Conservation (phyloP, 352 stramenopile species). For the Globisporangium cylindrosporum region DNA sequence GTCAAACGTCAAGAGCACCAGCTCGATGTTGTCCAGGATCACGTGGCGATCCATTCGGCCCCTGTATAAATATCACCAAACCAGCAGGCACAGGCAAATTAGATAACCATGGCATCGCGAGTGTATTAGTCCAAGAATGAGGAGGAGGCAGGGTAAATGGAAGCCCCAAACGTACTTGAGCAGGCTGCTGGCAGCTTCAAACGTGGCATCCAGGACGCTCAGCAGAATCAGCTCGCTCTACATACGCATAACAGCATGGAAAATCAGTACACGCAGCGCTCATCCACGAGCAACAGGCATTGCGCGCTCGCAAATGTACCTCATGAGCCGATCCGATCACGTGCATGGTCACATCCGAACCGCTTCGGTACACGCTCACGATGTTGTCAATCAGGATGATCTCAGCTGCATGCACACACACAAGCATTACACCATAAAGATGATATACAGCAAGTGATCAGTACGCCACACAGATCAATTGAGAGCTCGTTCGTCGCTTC, state of each 20-base stretch:
- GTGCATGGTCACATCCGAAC: constrained; percentile 88
- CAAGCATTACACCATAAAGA: neutral
- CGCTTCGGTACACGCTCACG: constrained; percentile 86
- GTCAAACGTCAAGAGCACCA: constrained; percentile 88
- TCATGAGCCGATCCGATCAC: constrained; percentile 81
- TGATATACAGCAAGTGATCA: neutral
- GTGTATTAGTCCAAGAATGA: neutral
- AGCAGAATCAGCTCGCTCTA: constrained; percentile 90
- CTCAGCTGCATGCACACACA: constrained; percentile 45
- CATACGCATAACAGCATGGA: neutral
- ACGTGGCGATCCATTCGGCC: constrained; percentile 85
- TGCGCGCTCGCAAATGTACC: constrained; percentile 26
- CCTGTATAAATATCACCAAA: constrained; percentile 23
- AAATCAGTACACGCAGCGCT: neutral
- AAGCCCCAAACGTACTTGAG: constrained; percentile 61
- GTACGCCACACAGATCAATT: neutral
- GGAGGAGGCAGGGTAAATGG: neutral
- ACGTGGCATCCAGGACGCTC: constrained; percentile 81
- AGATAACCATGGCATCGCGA: neutral
- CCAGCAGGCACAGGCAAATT: neutral
- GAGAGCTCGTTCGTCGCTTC: neutral
- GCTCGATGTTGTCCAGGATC: constrained; percentile 90
- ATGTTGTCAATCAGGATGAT: constrained; percentile 90
- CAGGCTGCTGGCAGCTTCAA: constrained; percentile 81
- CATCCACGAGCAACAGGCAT: neutral